A percentile compares a stretch with the other conserved stretches of the same genome.
Evolutionary conservation across 805 yeast species (phyloP).

Genomic region (Isabelozyma gotoi): DNA sequence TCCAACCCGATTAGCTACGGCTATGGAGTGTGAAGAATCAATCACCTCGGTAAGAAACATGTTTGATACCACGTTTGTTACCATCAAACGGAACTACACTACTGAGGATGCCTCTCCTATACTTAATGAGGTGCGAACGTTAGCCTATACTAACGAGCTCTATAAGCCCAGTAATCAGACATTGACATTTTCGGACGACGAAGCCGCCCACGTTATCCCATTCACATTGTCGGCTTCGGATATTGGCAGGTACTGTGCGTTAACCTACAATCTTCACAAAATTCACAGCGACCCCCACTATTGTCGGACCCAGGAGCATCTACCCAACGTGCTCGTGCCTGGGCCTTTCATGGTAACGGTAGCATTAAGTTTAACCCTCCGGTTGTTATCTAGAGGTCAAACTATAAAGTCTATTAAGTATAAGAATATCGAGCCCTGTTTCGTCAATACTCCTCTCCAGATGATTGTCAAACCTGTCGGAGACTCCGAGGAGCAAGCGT

Average conservation of each 20-base stretch:
- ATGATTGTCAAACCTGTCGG: background rate
- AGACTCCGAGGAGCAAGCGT: background rate
- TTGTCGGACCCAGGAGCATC: slow-evolving; percentile 53
- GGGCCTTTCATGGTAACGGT: slow-evolving; percentile 78
- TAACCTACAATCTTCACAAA: slow-evolving; percentile 80
- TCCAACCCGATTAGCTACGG: slow-evolving; percentile 28
- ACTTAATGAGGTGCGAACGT: slow-evolving; percentile 52
- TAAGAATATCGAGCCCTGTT: slow-evolving; percentile 50
- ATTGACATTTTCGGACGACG: background rate
- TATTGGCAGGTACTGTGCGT: slow-evolving; percentile 64
- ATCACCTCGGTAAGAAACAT: slow-evolving; percentile 40
- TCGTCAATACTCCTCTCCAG: slow-evolving; percentile 24
- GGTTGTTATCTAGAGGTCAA: slow-evolving; percentile 9
- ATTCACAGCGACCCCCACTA: slow-evolving; percentile 73
- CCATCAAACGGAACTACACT: slow-evolving; percentile 50
- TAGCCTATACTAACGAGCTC: slow-evolving; percentile 57
- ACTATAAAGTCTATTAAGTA: slow-evolving; percentile 40
- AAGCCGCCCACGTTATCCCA: background rate
- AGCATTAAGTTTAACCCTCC: slow-evolving; percentile 47
- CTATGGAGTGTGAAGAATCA: slow-evolving; percentile 52
- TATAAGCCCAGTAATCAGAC: slow-evolving; percentile 8
- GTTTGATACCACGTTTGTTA: slow-evolving; percentile 47
- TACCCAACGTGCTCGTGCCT: slow-evolving; percentile 65
- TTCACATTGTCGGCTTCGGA: slow-evolving; percentile 42
- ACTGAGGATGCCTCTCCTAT: slow-evolving; percentile 18